Evolutionary conservation across 2,329 filamentous ascomycete genomes (phyloP), one percentile per base, ranked within the genome.

Genomic region (Neonectria hederae): DNA sequence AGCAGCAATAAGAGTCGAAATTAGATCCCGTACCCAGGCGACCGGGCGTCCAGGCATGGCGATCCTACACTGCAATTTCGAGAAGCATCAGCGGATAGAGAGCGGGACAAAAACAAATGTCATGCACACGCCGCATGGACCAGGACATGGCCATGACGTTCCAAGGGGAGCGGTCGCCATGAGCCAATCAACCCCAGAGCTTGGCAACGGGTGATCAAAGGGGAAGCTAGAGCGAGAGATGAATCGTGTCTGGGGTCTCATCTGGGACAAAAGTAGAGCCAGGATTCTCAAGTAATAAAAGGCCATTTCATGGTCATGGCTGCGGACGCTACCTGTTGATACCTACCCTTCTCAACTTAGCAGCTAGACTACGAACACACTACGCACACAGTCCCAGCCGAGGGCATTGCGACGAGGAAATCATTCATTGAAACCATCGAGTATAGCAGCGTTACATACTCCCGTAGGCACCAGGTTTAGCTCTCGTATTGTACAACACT

Each of bases 111-210:
- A 56, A 67, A 59, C 59, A 69, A 51, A 69, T 62, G 56, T 70
- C 71, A 74, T 72, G 70, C 68, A 69, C 19, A 43, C 51, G 58
- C 65, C 65, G 71, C 71, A 70, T 72, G 67, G 71, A 72, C 69
- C 71, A 71, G 45, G 53, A 19, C 43, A 46, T 43, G 69, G 57
- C 49, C 67, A 55, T 62, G 40, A 62, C 62, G 46, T 60, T 58
- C 54, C 38, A 43, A 60, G 64, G 55, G 62, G 42, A 68, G 26
- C 28, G 56, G 55, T 52, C 55, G 32, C 49, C 60, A 54, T 60
- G 57, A 61, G 55, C 64, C 65, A 67, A 67, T 67, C 58, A 63
- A n/a, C 14, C 35, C 35, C 35, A 38, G 35, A 38, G 35, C 14
- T 63, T 43, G 53, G 32, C 53, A 38, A 56, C 32, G 42, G 40